These are phyloP conservation scores for Talaromyces sp. DNA, from an alignment of 2,329 filamentous ascomycete genomes.

Conservation along the genomic window DNA sequence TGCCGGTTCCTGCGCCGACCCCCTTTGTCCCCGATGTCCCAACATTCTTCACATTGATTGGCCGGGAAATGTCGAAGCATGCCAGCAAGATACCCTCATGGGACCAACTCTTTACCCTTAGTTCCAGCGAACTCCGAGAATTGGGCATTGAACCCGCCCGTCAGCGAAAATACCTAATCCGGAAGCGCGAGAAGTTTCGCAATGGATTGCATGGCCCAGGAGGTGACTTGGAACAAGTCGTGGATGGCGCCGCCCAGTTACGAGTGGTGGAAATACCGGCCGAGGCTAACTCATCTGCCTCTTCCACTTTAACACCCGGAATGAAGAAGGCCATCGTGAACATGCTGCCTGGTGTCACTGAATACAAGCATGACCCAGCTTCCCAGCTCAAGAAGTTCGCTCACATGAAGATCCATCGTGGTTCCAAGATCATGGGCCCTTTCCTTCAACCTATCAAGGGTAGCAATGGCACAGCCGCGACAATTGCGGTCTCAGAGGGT, in stretches of 20 bases:
- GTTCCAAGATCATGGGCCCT: constrained; percentile 72
- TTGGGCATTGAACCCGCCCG: constrained; percentile 86
- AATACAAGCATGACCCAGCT: constrained; percentile 52
- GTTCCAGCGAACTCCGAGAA: constrained; percentile 75
- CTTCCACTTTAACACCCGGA: constrained; percentile 57
- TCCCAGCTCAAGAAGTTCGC: constrained; percentile 57
- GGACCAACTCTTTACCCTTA: constrained; percentile 84
- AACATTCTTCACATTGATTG: constrained; percentile 89
- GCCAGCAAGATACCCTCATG: constrained; percentile 85
- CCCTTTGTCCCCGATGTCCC: constrained; percentile 82
- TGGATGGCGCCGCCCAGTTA: constrained; percentile 61
- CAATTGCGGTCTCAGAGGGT: constrained; percentile 74
- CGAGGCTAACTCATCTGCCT: constrained; percentile 41
- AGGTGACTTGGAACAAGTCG: constrained; percentile 78
- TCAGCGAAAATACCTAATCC: constrained; percentile 77
- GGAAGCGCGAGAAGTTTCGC: constrained; percentile 84
- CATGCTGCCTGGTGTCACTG: constrained; percentile 58
- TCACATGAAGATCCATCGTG: constrained; percentile 69
- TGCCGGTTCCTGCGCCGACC: constrained; percentile 68
- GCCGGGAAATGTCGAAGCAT: constrained; percentile 80
- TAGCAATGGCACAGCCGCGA: constrained; percentile 60
- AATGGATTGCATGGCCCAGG: constrained; percentile 77
- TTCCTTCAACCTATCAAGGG: constrained; percentile 71
- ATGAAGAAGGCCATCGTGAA: constrained; percentile 65
- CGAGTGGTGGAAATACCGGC: constrained; percentile 59